Base-by-base conservation (phyloP, 495 filamentous ascomycete genomes). In the Penicillium chermesinum region DNA sequence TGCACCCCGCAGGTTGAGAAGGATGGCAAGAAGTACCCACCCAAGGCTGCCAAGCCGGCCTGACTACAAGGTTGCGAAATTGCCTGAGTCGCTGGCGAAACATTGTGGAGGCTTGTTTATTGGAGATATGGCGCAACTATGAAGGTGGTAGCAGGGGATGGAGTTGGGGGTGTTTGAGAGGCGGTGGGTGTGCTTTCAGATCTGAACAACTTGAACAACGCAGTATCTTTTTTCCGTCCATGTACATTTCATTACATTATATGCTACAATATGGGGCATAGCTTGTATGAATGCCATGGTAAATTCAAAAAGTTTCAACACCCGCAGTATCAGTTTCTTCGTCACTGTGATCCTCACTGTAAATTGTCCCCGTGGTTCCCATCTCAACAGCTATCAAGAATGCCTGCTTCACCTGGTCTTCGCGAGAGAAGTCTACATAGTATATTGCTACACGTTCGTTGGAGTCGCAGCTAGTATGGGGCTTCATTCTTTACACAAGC, bases 21-120 rank as follows among this genome's bases (percentile, higher is more conserved):
- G 9, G 75, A 78, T 7, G 84, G 82, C 1, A 79, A 80, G 61
- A 51, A 70, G 46, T 86, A 86, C 58, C 83, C 82, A 37, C 84
- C 83, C 8, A 76, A 76, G 72, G 79, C 75, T 21, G 73, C 68
- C 21, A 72, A 70, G 64, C 65, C 71, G 44, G 50, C 47, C 27
- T 63, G 62, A 63, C 46, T 71, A 35, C 46, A 42, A 38, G 51
- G 44, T 34, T 58, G 46, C 56, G 35, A 58, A 50, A 56, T 61
- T 19, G 51, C 27, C 22, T 59, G 49, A 40, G 41, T 18, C 39
- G 13, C 32, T 38, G 5, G 14, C 7, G 8, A 21, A 16, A 19
- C 19, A 9, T n/a, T n/a, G n/a, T n/a, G 12, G 27, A 10, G 22
- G 7, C 12, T 20, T n/a, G 16, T 15, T 12, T 5, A 2, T 27